Conservation (phyloP, 2,329 filamentous ascomycete species). For the Sarocladium kiliense region DNA sequence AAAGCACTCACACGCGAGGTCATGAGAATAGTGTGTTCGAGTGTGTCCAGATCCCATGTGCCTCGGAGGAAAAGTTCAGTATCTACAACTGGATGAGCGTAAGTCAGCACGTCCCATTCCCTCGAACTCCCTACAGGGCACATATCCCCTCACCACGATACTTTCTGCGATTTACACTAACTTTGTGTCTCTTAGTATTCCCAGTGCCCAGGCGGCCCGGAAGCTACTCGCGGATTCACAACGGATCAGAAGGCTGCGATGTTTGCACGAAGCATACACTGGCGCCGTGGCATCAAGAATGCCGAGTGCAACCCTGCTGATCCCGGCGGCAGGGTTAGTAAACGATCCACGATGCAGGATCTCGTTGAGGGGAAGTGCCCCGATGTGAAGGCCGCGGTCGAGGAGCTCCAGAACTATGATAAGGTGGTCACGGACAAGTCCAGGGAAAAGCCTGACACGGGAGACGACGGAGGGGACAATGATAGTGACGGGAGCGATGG, state of each 20-base stretch:
- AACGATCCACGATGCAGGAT: slow-evolving; percentile 19
- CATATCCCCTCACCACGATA: neutral
- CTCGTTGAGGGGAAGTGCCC: slow-evolving; percentile 18
- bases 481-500: neutral
- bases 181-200: neutral
- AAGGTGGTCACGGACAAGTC: neutral
- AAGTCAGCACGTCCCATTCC: slow-evolving; percentile 10
- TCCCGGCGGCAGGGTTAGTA: slow-evolving; percentile 6
- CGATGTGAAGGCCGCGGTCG: slow-evolving; percentile 11
- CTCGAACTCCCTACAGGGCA: neutral
- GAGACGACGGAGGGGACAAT: too few relatives aligned
- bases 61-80: slow-evolving; percentile 7
- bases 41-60: slow-evolving; percentile 15
- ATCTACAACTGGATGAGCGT: slow-evolving; percentile 20
- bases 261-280: slow-evolving; percentile 17
- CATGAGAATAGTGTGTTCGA: slow-evolving; percentile 11
- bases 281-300: slow-evolving; percentile 15
- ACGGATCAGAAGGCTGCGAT: slow-evolving; percentile 20
- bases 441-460: neutral
- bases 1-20: slow-evolving; percentile 16
- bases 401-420: neutral
- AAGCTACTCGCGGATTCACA: slow-evolving; percentile 14
- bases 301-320: slow-evolving; percentile 16
- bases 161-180: too few relatives aligned
- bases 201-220: neutral